Percentiles rank a stretch among this genome's conserved stretches.
phyloP scores from a whole-genome alignment of 129 eudicot species.

The Flaveria bidentis region DNA sequence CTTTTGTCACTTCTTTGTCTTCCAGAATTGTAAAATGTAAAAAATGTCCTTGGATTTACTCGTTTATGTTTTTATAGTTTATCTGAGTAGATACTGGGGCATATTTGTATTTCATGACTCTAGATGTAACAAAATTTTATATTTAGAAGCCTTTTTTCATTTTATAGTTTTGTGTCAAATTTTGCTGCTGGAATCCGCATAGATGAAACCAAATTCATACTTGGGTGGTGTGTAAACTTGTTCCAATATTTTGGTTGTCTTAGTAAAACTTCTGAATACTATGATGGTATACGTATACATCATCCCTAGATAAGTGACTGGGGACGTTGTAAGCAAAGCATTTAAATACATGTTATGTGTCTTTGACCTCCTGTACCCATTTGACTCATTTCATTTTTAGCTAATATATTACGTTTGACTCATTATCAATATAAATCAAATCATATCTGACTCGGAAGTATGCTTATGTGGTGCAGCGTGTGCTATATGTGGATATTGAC shows the following conservation, averaged over 20 bases:
- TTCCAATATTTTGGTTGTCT: background rate
- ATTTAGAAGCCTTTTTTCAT: background rate
- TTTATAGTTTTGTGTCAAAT: background rate
- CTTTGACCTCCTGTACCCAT: background rate
- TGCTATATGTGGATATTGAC: conserved; percentile 91
- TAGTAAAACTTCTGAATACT: background rate
- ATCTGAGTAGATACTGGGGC: background rate
- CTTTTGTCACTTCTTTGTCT: background rate
- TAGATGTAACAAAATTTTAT: background rate
- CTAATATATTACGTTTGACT: background rate
- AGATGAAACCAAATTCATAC: background rate
- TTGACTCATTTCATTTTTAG: background rate
- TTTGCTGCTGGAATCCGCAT: background rate
- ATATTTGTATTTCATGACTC: background rate
- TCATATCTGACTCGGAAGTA: background rate
- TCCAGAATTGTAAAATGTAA: background rate
- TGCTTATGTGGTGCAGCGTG: conserved; percentile 65
- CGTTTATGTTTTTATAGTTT: background rate
- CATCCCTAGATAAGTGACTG: background rate
- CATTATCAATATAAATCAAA: background rate
- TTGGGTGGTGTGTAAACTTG: background rate
- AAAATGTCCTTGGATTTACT: background rate
- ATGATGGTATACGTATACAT: background rate
- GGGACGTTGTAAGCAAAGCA: background rate
- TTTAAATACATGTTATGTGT: background rate